Conservation (phyloP, 768 basidiomycete genomes). For the Pisolithus marmoratus region DNA sequence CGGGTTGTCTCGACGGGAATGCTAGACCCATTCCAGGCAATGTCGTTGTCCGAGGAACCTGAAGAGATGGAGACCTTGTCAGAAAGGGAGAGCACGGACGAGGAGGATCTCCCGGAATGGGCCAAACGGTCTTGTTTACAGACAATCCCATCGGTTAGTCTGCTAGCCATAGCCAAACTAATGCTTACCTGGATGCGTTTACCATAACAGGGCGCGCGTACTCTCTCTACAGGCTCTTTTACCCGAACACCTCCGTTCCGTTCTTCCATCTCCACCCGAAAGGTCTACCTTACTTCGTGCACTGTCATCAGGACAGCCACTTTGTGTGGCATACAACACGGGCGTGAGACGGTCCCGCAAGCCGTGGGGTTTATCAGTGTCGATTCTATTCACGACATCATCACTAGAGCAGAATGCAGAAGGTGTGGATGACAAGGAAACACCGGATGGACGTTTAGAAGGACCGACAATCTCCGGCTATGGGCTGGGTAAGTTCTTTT, state of each 20-base stretch:
- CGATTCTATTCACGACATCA: constrained; percentile 75
- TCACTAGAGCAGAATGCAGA: constrained; percentile 51
- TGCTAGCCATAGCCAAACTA: constrained; percentile 1
- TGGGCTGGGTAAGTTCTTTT: constrained; percentile 69
- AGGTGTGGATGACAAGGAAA: constrained; percentile 37
- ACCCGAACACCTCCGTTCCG: constrained; percentile 46
- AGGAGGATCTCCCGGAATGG: constrained; percentile 75
- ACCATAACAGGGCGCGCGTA: constrained; percentile 52
- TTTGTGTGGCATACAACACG: constrained; percentile 77
- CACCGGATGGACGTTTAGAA: constrained; percentile 78
- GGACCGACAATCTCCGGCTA: constrained; percentile 79
- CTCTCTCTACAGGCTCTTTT: constrained; percentile 56
- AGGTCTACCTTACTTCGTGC: constrained; percentile 41
- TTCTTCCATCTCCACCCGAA: constrained; percentile 30
- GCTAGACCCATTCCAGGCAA: constrained; percentile 45
- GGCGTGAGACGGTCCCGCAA: constrained; percentile 75
- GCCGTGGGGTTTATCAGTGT: constrained; percentile 81
- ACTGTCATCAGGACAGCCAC: constrained; percentile 71
- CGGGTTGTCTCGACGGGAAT: constrained; percentile 59
- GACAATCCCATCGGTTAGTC: constrained; percentile 55
- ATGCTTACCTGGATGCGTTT: background rate
- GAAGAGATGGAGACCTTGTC: constrained; percentile 45
- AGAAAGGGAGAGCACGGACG: constrained; percentile 45
- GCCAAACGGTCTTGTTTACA: constrained; percentile 54
- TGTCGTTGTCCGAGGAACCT: constrained; percentile 52